phyloP scores from a whole-genome alignment of 192 early-diverging fungal species.

The Oehlia diaphana region DNA sequence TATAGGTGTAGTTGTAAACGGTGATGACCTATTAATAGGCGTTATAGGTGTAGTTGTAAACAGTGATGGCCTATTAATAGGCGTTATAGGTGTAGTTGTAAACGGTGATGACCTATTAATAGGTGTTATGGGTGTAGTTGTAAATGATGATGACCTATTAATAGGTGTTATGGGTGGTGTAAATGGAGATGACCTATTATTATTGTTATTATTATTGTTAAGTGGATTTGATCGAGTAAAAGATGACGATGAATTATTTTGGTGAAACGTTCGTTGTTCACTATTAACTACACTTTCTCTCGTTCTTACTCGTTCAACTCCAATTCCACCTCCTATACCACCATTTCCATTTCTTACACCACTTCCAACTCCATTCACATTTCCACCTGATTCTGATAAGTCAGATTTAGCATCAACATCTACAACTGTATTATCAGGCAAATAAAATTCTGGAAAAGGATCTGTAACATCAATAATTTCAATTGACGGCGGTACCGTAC shows the following conservation, averaged over 20 bases:
- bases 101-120: not conserved
- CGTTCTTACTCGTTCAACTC: not conserved
- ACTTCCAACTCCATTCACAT: not conserved
- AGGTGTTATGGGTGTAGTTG: too few species aligned
- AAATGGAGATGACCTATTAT: not conserved
- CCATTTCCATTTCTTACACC: slow-evolving; percentile 31
- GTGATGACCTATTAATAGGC: too few species aligned
- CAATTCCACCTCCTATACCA: not conserved
- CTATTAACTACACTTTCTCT: not conserved
- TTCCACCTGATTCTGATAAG: not conserved
- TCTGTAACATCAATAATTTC: slow-evolving; percentile 74
- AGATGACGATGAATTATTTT: not conserved
- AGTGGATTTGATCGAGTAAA: not conserved
- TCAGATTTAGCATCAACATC: slow-evolving; percentile 34
- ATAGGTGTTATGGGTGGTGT: not conserved
- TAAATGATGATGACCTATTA: too few species aligned
- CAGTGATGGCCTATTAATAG: too few species aligned
- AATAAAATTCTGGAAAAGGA: slow-evolving; percentile 76
- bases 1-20: too few species aligned
- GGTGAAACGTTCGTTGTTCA: not conserved
- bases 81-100: not conserved
- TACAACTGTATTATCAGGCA: slow-evolving; percentile 40
- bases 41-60: too few species aligned
- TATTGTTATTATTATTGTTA: slow-evolving; percentile 15
- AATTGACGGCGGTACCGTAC: slow-evolving; percentile 63